phyloP scores from a whole-genome alignment of 2,329 filamentous ascomycete genomes.

The Epicoccum nigrum region DNA sequence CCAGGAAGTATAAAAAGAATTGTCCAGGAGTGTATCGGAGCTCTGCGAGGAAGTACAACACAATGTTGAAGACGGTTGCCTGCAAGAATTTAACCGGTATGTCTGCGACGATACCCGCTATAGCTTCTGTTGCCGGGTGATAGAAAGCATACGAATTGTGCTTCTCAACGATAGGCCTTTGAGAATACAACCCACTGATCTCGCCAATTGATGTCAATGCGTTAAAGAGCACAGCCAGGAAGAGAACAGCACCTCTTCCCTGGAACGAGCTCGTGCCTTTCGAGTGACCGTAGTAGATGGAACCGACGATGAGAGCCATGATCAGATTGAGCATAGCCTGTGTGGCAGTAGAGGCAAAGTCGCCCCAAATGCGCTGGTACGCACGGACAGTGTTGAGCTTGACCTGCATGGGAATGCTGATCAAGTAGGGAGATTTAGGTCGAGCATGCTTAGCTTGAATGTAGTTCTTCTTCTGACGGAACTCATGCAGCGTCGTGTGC shows the following conservation, averaged over 20 bases:
- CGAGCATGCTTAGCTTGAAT: conserved; percentile 61
- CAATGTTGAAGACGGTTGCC: conserved; percentile 74
- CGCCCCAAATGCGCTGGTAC: conserved; percentile 44
- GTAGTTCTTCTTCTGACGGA: conserved; percentile 56
- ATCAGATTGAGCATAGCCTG: conserved; percentile 57
- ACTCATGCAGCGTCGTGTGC: conserved; percentile 35
- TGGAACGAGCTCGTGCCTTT: conserved; percentile 60
- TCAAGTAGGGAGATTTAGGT: conserved; percentile 63
- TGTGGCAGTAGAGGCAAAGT: conserved; percentile 40
- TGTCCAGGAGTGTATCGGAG: conserved; percentile 72
- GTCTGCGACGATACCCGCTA: conserved; percentile 82
- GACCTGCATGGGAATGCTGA: conserved; percentile 58
- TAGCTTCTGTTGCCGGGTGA: conserved; percentile 83
- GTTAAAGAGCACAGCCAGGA: conserved; percentile 66
- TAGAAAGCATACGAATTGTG: conserved; percentile 85
- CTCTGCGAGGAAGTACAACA: conserved; percentile 85
- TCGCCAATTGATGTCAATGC: conserved; percentile 65
- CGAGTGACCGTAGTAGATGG: conserved; percentile 62
- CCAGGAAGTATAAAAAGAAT: conserved; percentile 83
- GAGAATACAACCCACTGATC: conserved; percentile 67
- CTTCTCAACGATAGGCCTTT: conserved; percentile 91
- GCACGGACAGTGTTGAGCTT: conserved; percentile 39
- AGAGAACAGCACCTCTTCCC: conserved; percentile 62
- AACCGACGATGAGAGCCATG: conserved; percentile 66
- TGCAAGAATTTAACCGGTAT: conserved; percentile 79